A percentile compares a stretch with the other conserved stretches of the same genome.
These are phyloP conservation scores for Alternaria triticina DNA, from an alignment of 2,329 filamentous ascomycete genomes.

Conservation along the genomic window DNA sequence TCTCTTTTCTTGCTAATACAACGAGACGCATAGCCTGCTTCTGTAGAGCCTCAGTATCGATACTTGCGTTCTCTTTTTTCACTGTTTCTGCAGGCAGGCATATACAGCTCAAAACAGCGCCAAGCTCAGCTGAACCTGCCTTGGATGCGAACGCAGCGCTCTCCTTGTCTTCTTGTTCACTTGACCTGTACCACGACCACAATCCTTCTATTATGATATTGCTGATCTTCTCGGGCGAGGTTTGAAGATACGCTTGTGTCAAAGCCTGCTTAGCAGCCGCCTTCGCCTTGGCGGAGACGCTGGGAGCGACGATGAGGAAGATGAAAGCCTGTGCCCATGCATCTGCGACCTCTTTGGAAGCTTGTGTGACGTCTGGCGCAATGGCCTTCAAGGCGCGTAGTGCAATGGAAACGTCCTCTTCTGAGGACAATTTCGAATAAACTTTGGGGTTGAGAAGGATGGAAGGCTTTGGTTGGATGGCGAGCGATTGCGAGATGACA, in stretches of 20 bases:
- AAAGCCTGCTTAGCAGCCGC: conserved; percentile 68
- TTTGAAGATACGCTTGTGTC: conserved; percentile 66
- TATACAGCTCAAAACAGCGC: conserved; percentile 66
- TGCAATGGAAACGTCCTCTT: conserved; percentile 82
- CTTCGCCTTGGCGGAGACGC: conserved; percentile 66
- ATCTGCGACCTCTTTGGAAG: conserved; percentile 58
- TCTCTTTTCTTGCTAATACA: conserved; percentile 76
- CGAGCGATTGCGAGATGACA: conserved; percentile 69
- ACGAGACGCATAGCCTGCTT: conserved; percentile 77
- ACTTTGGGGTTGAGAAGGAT: conserved; percentile 85
- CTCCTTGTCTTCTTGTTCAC: conserved; percentile 78
- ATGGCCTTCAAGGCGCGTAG: conserved; percentile 71
- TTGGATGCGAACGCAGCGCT: conserved; percentile 71
- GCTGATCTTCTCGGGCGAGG: conserved; percentile 63
- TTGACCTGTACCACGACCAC: conserved; percentile 77
- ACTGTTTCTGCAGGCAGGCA: conserved; percentile 64
- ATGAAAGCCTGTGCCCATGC: conserved; percentile 87
- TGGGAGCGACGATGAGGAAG: conserved; percentile 73
- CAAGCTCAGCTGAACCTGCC: conserved; percentile 68
- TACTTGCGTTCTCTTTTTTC: conserved; percentile 50
- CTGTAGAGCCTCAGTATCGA: conserved; percentile 63
- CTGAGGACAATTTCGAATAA: conserved; percentile 76
- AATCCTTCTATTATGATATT: conserved; percentile 72
- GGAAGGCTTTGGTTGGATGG: conserved; percentile 79
- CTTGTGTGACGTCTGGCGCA: conserved; percentile 61